Percentiles rank a stretch among this genome's conserved stretches.
phyloP scores from a whole-genome alignment of 345 rosid genomes.

The Aquilaria sinensis region DNA sequence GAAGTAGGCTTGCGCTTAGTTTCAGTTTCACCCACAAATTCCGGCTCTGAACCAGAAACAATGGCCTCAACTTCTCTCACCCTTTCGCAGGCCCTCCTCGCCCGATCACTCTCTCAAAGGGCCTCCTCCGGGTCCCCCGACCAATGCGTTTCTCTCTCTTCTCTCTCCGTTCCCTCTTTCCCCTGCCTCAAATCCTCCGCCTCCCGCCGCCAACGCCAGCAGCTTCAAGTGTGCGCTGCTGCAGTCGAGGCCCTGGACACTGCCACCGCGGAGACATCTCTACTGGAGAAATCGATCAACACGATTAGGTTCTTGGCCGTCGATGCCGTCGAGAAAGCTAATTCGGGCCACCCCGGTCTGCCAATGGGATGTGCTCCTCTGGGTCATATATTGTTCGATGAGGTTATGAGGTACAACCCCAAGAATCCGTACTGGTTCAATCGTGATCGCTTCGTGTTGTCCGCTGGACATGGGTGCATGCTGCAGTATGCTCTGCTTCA shows the following conservation, averaged over 20 bases:
- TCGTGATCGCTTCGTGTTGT: slow-evolving; percentile 90
- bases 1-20: background rate
- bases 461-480: slow-evolving; percentile 98
- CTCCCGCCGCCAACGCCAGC: slow-evolving; percentile 21
- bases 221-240: slow-evolving; percentile 29
- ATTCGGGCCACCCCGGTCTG: slow-evolving; percentile 94
- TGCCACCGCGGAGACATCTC: slow-evolving; percentile 45
- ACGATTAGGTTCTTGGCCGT: slow-evolving; percentile 81
- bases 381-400: slow-evolving; percentile 88
- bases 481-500: slow-evolving; percentile 90
- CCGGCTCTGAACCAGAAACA: slow-evolving; percentile 10
- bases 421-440: slow-evolving; percentile 98
- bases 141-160: slow-evolving; percentile 34
- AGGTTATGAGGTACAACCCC: slow-evolving; percentile 86
- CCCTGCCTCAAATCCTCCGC: slow-evolving; percentile 43
- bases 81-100: slow-evolving; percentile 49
- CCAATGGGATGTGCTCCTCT: slow-evolving; percentile 99
- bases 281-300: slow-evolving; percentile 76
- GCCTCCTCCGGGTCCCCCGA: slow-evolving; percentile 34
- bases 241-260: slow-evolving; percentile 46
- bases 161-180: slow-evolving; percentile 38
- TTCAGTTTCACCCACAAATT: background rate
- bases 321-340: slow-evolving; percentile 96
- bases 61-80: slow-evolving; percentile 59
- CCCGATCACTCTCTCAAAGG: slow-evolving; percentile 41